These are phyloP conservation scores for Flaveria linearis DNA, from an alignment of 129 eudicot genomes.

Conservation along the genomic window DNA sequence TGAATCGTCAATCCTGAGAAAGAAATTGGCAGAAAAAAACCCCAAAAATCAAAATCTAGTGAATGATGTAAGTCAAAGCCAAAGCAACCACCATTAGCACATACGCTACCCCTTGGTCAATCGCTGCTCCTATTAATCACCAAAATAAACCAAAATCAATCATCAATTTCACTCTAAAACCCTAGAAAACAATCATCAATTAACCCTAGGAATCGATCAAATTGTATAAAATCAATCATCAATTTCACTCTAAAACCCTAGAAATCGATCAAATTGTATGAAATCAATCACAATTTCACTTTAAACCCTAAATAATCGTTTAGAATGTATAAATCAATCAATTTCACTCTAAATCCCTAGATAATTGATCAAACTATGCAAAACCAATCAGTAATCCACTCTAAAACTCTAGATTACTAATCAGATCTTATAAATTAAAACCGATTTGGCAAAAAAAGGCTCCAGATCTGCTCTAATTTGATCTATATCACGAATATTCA, in stretches of 20 bases:
- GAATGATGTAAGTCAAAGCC: constrained; percentile 81
- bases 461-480: constrained; percentile 18
- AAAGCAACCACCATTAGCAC: constrained; percentile 79
- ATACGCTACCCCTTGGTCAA: constrained; percentile 82
- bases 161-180: too few species aligned
- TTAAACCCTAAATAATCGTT: neutral
- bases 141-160: neutral
- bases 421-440: neutral
- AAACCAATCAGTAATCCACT: too few species aligned
- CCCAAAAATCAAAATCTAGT: constrained; percentile 36
- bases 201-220: too few species aligned
- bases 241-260: neutral
- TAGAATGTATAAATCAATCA: neutral
- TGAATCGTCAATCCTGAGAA: constrained; percentile 11
- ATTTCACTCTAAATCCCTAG: too few species aligned
- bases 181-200: too few species aligned
- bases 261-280: neutral
- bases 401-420: too few species aligned
- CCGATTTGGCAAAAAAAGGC: neutral
- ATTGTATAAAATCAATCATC: too few species aligned
- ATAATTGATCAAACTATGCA: too few species aligned
- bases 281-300: neutral
- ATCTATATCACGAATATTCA: too few species aligned
- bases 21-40: constrained; percentile 13
- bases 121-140: constrained; percentile 50